Percentiles rank a stretch among this genome's conserved stretches.
These are phyloP conservation scores for Cercospora brassicicola DNA, from an alignment of 2,329 filamentous ascomycete species.

Conservation along the genomic window DNA sequence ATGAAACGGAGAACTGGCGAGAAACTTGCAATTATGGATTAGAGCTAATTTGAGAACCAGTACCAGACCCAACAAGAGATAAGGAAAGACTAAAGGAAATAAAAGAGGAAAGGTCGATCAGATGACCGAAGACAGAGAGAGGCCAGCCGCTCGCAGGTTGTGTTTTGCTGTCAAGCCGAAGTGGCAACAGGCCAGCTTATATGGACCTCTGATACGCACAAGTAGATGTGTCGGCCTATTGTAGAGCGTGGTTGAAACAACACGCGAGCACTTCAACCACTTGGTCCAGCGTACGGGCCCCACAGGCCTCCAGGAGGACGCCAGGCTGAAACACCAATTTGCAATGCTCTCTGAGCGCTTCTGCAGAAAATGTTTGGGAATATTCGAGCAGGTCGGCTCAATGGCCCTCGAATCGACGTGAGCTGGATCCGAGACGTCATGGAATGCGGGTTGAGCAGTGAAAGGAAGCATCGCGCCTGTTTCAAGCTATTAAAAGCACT, in stretches of 20 bases:
- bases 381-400: conserved; percentile 15
- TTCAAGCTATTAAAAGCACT: conserved; percentile 29
- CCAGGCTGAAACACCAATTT: conserved; percentile 26
- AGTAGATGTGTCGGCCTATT: background rate
- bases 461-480: conserved; percentile 35
- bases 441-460: conserved; percentile 21
- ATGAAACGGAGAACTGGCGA: background rate
- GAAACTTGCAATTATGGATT: conserved; percentile 26
- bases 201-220: conserved; percentile 14
- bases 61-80: conserved; percentile 36
- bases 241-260: conserved; percentile 24
- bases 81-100: conserved; percentile 38
- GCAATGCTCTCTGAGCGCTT: conserved; percentile 24
- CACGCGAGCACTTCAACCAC: background rate
- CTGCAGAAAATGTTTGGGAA: conserved; percentile 12
- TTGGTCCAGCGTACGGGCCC: background rate
- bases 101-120: conserved; percentile 29
- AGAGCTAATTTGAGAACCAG: conserved; percentile 26
- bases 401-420: conserved; percentile 25
- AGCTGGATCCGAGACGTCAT: conserved; percentile 27
- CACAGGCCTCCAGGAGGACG: conserved; percentile 15
- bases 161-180: conserved; percentile 4
- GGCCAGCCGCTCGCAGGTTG: conserved; percentile 12
- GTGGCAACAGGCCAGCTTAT: conserved; percentile 26
- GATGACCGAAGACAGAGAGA: conserved; percentile 13